Percentiles rank a stretch among this genome's conserved stretches.
phyloP scores from a whole-genome alignment of 2,329 filamentous ascomycete genomes.

The Fusarium albosuccineum region DNA sequence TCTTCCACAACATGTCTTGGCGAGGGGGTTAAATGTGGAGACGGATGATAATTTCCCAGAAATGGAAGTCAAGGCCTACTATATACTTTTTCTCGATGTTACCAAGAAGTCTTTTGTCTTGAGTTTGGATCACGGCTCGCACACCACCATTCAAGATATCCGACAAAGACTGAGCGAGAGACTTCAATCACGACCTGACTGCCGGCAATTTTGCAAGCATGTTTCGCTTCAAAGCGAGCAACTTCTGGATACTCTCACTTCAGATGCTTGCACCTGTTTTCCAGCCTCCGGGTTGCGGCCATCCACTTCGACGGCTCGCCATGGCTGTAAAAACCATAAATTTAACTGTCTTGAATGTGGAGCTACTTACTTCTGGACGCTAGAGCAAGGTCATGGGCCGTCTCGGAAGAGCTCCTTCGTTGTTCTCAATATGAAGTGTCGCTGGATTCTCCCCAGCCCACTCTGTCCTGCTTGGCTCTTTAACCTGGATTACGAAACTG shows the following conservation, averaged over 20 bases:
- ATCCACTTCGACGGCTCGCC: neutral
- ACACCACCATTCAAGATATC: neutral
- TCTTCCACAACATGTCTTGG: neutral
- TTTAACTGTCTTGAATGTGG: neutral
- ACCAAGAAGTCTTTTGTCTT: too few species aligned
- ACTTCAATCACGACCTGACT: neutral
- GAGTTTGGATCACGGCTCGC: neutral
- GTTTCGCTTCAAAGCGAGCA: neutral
- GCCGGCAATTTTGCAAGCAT: neutral
- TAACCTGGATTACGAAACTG: slow-evolving; percentile 4
- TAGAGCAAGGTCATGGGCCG: neutral
- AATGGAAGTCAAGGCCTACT: too few species aligned
- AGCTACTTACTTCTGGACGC: neutral
- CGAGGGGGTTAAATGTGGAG: too few species aligned
- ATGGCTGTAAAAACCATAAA: neutral
- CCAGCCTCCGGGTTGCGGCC: neutral
- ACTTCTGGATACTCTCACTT: neutral
- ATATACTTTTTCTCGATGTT: too few species aligned
- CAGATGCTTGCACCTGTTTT: slow-evolving; percentile 1
- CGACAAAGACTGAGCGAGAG: neutral
- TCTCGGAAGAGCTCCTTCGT: neutral
- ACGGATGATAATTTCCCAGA: too few species aligned
- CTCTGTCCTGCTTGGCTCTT: slow-evolving; percentile 6
- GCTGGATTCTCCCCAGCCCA: neutral
- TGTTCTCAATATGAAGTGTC: neutral